These are phyloP conservation scores for Penicillium sp. DNA, from an alignment of 2,329 filamentous ascomycete genomes.

Conservation along the genomic window DNA sequence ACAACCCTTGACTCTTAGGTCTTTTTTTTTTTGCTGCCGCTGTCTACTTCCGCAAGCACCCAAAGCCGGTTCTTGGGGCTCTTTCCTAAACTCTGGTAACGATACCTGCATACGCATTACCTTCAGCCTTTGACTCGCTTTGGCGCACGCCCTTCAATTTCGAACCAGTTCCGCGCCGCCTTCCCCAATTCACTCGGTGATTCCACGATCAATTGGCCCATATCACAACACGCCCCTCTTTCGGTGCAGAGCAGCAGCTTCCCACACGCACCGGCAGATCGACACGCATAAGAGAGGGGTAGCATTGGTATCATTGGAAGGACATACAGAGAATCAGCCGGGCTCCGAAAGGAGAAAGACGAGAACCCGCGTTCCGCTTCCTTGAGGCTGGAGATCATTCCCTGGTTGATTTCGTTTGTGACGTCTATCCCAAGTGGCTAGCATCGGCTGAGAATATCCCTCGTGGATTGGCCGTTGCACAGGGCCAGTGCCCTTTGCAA, in stretches of 20 bases:
- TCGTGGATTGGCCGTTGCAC: slow-evolving; percentile 18
- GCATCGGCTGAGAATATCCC: slow-evolving; percentile 12
- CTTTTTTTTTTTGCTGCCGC: slow-evolving; percentile 10
- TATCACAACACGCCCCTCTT: slow-evolving; percentile 27
- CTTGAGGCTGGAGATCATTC: slow-evolving; percentile 22
- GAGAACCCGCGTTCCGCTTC: slow-evolving; percentile 15
- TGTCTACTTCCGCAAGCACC: slow-evolving; percentile 20
- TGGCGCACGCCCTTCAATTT: slow-evolving; percentile 16
- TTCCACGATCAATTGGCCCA: slow-evolving; percentile 30
- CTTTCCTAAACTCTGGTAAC: slow-evolving; percentile 17
- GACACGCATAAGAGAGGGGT: slow-evolving; percentile 31
- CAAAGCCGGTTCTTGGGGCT: slow-evolving; percentile 20
- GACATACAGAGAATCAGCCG: slow-evolving; percentile 17
- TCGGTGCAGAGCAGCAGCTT: slow-evolving; percentile 33
- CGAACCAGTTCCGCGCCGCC: slow-evolving; percentile 15
- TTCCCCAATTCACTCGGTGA: slow-evolving; percentile 17
- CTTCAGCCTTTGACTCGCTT: slow-evolving; percentile 26
- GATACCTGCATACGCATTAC: slow-evolving; percentile 27
- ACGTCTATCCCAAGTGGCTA: slow-evolving; percentile 22
- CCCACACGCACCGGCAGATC: slow-evolving; percentile 36
- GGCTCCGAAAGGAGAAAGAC: slow-evolving; percentile 21
- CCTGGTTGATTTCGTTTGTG: slow-evolving; percentile 18
- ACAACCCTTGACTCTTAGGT: slow-evolving; percentile 13
- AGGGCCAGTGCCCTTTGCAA: slow-evolving; percentile 24
- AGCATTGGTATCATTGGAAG: slow-evolving; percentile 22